Evolutionary conservation across 2,329 filamentous ascomycete species (phyloP).

Genomic region (Scopulariopsis brevicaulis): DNA sequence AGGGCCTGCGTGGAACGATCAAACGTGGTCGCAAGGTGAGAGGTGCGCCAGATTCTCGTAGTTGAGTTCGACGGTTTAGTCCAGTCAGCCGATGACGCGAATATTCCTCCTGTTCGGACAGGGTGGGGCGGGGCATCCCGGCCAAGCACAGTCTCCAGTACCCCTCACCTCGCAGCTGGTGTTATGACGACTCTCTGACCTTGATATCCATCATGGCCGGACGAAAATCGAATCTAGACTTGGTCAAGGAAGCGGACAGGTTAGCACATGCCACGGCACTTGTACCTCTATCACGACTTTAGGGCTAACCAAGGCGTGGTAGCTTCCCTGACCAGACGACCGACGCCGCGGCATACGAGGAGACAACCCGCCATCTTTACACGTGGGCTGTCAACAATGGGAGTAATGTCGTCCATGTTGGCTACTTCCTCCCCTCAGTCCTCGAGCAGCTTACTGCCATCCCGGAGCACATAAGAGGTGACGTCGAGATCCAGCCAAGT

Average conservation of each 20-base stretch:
- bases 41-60: background rate
- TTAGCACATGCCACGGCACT: slow-evolving; percentile 20
- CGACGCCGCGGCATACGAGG: slow-evolving; percentile 42
- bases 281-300: background rate
- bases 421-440: slow-evolving; percentile 43
- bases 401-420: slow-evolving; percentile 52
- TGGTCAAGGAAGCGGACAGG: slow-evolving; percentile 42
- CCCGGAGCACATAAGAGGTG: slow-evolving; percentile 38
- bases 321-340: slow-evolving; percentile 71
- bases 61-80: background rate
- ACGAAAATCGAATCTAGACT: slow-evolving; percentile 30
- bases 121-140: background rate
- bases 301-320: background rate
- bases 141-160: background rate
- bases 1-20: background rate
- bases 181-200: slow-evolving; percentile 11
- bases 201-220: slow-evolving; percentile 11
- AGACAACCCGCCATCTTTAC: slow-evolving; percentile 50
- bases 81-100: background rate
- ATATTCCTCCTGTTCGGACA: background rate
- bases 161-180: background rate
- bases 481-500: slow-evolving; percentile 48
- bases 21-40: background rate
- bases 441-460: slow-evolving; percentile 34
- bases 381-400: slow-evolving; percentile 52